Conservation (phyloP, 208 protist species). For the Balamuthia mandrillaris region DNA sequence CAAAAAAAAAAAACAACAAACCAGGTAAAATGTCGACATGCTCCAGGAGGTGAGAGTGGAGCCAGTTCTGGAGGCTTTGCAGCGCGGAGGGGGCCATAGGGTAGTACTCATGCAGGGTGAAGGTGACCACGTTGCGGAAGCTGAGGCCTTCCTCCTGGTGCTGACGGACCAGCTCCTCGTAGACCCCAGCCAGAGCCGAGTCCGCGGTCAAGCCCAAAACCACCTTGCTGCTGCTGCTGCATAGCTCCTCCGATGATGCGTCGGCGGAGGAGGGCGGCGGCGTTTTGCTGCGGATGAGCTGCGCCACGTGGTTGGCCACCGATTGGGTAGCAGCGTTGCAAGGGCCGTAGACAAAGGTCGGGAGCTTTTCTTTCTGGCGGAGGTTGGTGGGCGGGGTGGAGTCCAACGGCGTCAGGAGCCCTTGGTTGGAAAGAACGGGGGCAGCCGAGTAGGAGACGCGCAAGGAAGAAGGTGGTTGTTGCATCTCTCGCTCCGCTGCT, state of each 20-base stretch:
- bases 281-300: background rate
- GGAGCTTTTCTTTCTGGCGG: background rate
- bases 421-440: too few species aligned
- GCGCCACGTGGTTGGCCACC: background rate
- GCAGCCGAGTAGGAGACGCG: too few species aligned
- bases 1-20: background rate
- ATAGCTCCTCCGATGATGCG: background rate
- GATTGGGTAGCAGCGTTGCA: background rate
- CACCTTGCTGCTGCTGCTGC: background rate
- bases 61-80: constrained; percentile 38
- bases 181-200: constrained; percentile 39
- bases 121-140: constrained; percentile 64
- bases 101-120: constrained; percentile 69
- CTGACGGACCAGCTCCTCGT: constrained; percentile 52
- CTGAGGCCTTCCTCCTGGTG: constrained; percentile 55
- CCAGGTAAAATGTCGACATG: background rate
- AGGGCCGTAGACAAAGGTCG: background rate
- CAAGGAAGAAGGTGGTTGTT: too few species aligned
- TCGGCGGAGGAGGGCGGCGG: background rate
- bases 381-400: too few species aligned
- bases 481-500: too few species aligned
- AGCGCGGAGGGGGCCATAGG: constrained; percentile 38
- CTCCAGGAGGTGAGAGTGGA: background rate
- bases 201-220: background rate
- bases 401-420: too few species aligned